These are phyloP conservation scores for Colletotrichum melonis DNA, from an alignment of 2,329 filamentous ascomycete genomes.

Conservation along the genomic window DNA sequence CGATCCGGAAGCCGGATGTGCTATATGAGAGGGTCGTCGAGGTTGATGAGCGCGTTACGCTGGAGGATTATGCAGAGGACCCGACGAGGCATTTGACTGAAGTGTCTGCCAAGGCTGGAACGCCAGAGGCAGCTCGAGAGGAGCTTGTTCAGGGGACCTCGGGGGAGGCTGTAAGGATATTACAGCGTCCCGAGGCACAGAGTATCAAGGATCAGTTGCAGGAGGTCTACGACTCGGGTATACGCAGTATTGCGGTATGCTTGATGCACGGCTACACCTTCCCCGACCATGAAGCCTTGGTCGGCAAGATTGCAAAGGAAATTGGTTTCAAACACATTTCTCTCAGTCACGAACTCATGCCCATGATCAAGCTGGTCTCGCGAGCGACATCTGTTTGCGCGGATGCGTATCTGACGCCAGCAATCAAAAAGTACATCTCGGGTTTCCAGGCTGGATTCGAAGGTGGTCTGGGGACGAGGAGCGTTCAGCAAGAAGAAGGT, in stretches of 20 bases:
- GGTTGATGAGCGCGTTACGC: slow-evolving; percentile 88
- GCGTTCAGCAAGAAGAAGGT: slow-evolving; percentile 74
- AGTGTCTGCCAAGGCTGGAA: slow-evolving; percentile 65
- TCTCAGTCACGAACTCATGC: slow-evolving; percentile 79
- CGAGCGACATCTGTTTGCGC: slow-evolving; percentile 82
- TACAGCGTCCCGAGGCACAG: slow-evolving; percentile 64
- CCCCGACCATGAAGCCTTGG: slow-evolving; percentile 82
- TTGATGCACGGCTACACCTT: slow-evolving; percentile 95
- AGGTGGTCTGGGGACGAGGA: slow-evolving; percentile 81
- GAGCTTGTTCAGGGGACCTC: slow-evolving; percentile 74
- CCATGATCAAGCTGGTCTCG: slow-evolving; percentile 88
- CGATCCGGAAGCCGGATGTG: slow-evolving; percentile 87
- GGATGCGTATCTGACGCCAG: slow-evolving; percentile 83
- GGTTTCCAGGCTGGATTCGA: slow-evolving; percentile 85
- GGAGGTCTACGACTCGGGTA: slow-evolving; percentile 73
- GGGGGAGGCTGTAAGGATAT: slow-evolving; percentile 75
- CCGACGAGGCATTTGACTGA: slow-evolving; percentile 70
- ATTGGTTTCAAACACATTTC: slow-evolving; percentile 88
- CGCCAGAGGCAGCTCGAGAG: slow-evolving; percentile 60
- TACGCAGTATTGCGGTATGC: slow-evolving; percentile 87
- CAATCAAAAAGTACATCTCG: slow-evolving; percentile 78
- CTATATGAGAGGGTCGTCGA: slow-evolving; percentile 89
- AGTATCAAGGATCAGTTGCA: slow-evolving; percentile 67
- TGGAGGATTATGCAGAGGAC: slow-evolving; percentile 93
- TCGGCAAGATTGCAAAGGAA: slow-evolving; percentile 81